phyloP scores from a whole-genome alignment of 257 asterid species.

The Solanum chmielewskii region DNA sequence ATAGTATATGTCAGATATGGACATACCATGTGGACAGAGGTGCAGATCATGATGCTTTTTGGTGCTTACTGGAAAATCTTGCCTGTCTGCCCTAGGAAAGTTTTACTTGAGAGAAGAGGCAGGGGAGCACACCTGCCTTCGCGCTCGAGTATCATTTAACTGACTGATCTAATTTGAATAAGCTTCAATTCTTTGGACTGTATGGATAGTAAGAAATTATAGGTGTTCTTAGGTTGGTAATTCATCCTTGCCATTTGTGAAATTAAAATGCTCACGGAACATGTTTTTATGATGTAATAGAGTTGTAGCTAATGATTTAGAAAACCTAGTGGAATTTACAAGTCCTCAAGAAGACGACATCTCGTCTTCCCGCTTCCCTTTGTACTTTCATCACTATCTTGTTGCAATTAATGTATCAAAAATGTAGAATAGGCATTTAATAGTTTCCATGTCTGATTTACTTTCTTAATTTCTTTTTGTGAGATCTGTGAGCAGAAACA shows the following conservation, averaged over 20 bases:
- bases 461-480: not conserved
- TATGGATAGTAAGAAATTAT: not conserved
- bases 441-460: not conserved
- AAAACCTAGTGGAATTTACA: not conserved
- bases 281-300: not conserved
- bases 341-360: not conserved
- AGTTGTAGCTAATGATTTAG: not conserved
- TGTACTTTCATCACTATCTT: not conserved
- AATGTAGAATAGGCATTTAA: not conserved
- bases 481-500: conserved; percentile 6
- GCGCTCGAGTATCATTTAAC: not conserved
- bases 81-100: not conserved
- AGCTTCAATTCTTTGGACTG: not conserved
- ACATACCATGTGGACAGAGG: not conserved
- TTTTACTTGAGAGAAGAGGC: not conserved
- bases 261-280: not conserved
- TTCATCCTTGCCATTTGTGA: not conserved
- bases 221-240: not conserved
- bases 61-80: not conserved
- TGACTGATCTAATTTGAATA: not conserved
- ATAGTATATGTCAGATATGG: not conserved
- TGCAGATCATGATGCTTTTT: not conserved
- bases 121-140: not conserved
- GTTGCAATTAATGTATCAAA: not conserved
- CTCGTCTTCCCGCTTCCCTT: not conserved